Evolutionary conservation across 192 early-diverging fungal genomes (phyloP).

Genomic region (Coemansia umbellata): DNA sequence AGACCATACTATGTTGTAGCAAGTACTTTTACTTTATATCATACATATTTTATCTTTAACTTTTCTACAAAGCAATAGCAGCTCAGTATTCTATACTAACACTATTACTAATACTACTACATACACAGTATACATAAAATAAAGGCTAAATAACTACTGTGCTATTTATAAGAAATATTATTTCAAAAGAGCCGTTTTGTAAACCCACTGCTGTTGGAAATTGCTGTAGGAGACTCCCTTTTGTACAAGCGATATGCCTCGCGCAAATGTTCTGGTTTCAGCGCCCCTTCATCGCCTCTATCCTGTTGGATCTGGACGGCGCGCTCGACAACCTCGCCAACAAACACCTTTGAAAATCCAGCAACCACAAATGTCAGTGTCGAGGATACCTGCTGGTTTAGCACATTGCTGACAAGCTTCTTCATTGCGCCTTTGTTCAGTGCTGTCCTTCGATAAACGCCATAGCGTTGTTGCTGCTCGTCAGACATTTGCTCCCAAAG

Average conservation of each 20-base stretch:
- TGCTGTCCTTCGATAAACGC: slow-evolving; percentile 73
- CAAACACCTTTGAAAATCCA: slow-evolving; percentile 88
- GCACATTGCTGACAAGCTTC: slow-evolving; percentile 61
- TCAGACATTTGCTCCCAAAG: slow-evolving; percentile 51
- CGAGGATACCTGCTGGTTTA: slow-evolving; percentile 68
- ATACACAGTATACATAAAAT: too few relatives aligned
- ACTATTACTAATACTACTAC: neutral
- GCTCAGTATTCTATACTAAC: too few relatives aligned
- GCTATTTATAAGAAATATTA: too few relatives aligned
- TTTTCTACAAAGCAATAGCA: too few relatives aligned
- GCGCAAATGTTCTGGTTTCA: slow-evolving; percentile 80
- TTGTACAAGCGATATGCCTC: slow-evolving; percentile 81
- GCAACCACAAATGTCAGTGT: slow-evolving; percentile 79
- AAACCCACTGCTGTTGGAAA: slow-evolving; percentile 14
- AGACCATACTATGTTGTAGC: too few relatives aligned
- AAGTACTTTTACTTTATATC: too few relatives aligned
- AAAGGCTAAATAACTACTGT: too few relatives aligned
- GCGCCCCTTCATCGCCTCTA: slow-evolving; percentile 61
- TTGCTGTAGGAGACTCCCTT: slow-evolving; percentile 32
- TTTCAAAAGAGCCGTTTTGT: slow-evolving; percentile 37
- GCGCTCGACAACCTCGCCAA: slow-evolving; percentile 84
- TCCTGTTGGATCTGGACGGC: slow-evolving; percentile 79
- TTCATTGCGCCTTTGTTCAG: slow-evolving; percentile 75
- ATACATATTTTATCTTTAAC: too few relatives aligned
- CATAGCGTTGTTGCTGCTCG: slow-evolving; percentile 74